Conservation (phyloP, 192 early-diverging fungal genomes). For the Coemansia sp. region DNA sequence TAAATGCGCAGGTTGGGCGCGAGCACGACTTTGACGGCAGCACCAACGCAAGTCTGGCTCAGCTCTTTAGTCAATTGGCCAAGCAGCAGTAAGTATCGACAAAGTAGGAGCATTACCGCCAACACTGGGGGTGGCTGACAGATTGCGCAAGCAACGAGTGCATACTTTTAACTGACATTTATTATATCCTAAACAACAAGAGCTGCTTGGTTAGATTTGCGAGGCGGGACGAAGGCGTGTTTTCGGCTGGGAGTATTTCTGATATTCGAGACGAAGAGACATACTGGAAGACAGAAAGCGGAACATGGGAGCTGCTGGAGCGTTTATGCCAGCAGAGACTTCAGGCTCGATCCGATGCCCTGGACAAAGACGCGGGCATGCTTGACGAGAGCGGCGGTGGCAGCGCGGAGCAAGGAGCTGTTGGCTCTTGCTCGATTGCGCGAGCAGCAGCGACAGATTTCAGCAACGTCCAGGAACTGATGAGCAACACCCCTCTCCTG, state of each 20-base stretch:
- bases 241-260: background rate
- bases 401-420: background rate
- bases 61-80: conserved; percentile 16
- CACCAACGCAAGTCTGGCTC: conserved; percentile 7
- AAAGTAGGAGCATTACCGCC: background rate
- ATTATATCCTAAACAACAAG: background rate
- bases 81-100: conserved; percentile 29
- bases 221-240: background rate
- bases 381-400: background rate
- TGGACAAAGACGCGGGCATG: conserved; percentile 1
- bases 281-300: conserved; percentile 40
- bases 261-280: background rate
- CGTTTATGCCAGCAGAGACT: conserved; percentile 32
- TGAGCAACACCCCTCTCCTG: conserved; percentile 18
- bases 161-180: no score
- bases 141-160: no score
- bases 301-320: conserved; percentile 47
- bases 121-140: no score
- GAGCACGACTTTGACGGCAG: background rate
- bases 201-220: conserved; percentile 4
- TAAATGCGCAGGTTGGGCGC: conserved; percentile 9
- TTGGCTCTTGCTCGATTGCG: no score
- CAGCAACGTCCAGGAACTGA: conserved; percentile 33
- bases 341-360: conserved; percentile 2
- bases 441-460: conserved; percentile 19